These are phyloP conservation scores for Gyromitra esculenta DNA, from an alignment of 2,329 filamentous ascomycete genomes.

Conservation along the genomic window DNA sequence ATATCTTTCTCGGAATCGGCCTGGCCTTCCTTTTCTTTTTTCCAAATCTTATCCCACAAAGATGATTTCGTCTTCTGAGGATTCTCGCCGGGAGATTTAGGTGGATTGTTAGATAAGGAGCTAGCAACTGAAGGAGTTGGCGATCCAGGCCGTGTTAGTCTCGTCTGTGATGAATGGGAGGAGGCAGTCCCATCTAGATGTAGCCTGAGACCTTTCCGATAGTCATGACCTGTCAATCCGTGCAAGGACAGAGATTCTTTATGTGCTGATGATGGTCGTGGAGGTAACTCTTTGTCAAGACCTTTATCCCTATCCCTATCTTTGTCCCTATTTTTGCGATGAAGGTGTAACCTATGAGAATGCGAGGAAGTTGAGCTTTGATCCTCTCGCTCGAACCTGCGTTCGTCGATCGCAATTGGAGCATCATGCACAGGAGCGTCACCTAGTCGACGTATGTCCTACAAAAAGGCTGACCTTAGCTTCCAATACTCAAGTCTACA, in stretches of 20 bases:
- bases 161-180: conserved; percentile 54
- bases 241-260: conserved; percentile 52
- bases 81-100: conserved; percentile 53
- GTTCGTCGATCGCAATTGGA: conserved; percentile 71
- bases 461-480: conserved; percentile 48
- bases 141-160: conserved; percentile 52
- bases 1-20: conserved; percentile 43
- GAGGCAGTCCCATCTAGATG: conserved; percentile 54
- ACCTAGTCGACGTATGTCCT: conserved; percentile 80
- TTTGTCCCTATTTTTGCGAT: conserved; percentile 75
- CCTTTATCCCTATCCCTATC: conserved; percentile 65
- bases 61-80: conserved; percentile 44
- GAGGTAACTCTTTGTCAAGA: conserved; percentile 55
- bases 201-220: conserved; percentile 49
- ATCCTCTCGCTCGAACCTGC: conserved; percentile 70
- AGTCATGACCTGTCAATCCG: conserved; percentile 46
- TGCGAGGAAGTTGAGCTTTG: conserved; percentile 71
- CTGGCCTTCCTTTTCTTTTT: conserved; percentile 44
- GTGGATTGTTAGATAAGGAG: conserved; percentile 53
- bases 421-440: conserved; percentile 79
- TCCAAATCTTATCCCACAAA: conserved; percentile 47
- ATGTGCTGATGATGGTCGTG: conserved; percentile 52
- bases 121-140: conserved; percentile 55
- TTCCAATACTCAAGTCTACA: conserved; percentile 7
- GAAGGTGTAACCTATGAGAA: conserved; percentile 69